phyloP scores from a whole-genome alignment of 371 early-diverging fungal species.

The Syncephalastrum sp. region DNA sequence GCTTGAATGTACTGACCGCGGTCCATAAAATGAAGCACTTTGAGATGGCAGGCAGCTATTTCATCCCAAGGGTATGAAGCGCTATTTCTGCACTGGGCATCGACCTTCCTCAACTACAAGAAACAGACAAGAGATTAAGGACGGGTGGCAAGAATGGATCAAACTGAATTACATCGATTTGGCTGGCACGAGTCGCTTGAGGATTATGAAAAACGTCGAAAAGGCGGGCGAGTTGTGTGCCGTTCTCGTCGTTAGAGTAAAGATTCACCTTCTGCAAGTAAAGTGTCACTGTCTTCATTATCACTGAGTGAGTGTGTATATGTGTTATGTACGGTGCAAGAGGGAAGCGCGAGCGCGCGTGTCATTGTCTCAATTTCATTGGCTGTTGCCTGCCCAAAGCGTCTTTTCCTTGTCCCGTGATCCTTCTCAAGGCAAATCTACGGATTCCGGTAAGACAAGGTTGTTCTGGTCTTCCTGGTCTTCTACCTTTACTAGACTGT shows the following conservation, averaged over 20 bases:
- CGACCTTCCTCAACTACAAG: slow-evolving; percentile 26
- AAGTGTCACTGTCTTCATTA: slow-evolving; percentile 12
- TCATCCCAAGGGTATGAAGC: slow-evolving; percentile 53
- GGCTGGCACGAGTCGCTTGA: slow-evolving; percentile 11
- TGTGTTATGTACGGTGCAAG: no score
- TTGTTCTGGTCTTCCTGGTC: no score
- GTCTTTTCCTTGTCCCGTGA: no score
- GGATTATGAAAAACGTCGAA: slow-evolving; percentile 17
- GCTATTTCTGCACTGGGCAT: slow-evolving; percentile 22
- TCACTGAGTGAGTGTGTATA: not conserved
- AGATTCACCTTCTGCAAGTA: slow-evolving; percentile 20
- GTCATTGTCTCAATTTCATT: no score
- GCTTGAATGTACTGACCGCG: slow-evolving; percentile 45
- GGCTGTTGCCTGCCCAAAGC: no score
- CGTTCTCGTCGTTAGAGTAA: slow-evolving; percentile 22
- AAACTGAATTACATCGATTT: slow-evolving; percentile 14
- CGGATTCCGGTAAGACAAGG: no score
- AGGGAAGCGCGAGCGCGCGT: no score
- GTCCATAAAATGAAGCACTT: slow-evolving; percentile 33
- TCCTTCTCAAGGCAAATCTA: no score
- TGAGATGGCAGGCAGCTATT: slow-evolving; percentile 42
- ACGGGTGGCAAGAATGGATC: not conserved
- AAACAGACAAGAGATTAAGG: not conserved
- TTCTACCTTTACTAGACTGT: no score
- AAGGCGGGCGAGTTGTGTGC: slow-evolving; percentile 23